phyloP scores from a whole-genome alignment of 768 basidiomycete genomes.

The Pholiota molesta region DNA sequence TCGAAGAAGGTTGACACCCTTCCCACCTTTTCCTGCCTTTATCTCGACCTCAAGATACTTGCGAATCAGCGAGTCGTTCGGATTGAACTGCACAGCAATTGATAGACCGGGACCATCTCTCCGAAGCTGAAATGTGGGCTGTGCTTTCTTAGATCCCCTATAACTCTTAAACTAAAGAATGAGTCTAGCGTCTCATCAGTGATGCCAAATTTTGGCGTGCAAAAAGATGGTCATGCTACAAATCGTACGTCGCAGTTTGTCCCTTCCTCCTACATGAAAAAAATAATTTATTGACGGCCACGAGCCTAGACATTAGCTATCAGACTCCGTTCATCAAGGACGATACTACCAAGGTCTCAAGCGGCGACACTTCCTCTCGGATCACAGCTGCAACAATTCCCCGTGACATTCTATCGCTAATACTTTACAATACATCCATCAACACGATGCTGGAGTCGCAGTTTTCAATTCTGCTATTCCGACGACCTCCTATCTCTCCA shows the following conservation, averaged over 20 bases:
- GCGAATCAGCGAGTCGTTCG: no score
- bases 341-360: background rate
- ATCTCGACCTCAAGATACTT: no score
- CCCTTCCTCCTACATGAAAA: background rate
- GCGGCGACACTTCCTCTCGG: background rate
- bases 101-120: no score
- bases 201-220: background rate
- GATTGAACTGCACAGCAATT: no score
- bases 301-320: background rate
- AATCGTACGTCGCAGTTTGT: background rate
- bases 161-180: no score
- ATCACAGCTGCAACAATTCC: background rate
- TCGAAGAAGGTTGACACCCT: no score
- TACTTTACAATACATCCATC: background rate
- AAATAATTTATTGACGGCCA: background rate
- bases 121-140: no score
- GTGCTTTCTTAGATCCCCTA: no score
- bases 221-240: background rate
- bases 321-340: background rate
- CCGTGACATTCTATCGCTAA: background rate
- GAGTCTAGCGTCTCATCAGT: no score
- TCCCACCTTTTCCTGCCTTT: no score
- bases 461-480: slow-evolving; percentile 2
- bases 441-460: background rate
- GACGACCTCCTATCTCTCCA: slow-evolving; percentile 1